phyloP scores from a whole-genome alignment of 176 grass and related monocot species.

The Echinochloa phyllopogon region DNA sequence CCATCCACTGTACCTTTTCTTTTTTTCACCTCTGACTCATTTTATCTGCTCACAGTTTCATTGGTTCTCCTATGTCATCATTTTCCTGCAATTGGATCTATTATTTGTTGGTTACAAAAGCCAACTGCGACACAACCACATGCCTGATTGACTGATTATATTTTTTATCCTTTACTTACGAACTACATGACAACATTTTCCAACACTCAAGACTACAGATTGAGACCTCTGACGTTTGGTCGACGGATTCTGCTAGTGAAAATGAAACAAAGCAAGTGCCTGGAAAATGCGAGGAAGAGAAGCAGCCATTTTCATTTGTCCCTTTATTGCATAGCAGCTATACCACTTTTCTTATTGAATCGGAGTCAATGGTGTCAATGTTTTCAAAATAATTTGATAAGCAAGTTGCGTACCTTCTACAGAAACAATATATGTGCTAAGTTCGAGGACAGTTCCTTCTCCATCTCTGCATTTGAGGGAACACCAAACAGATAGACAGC shows the following conservation, averaged over 20 bases:
- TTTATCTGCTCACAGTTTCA: neutral
- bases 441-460: neutral
- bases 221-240: neutral
- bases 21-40: neutral
- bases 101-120: neutral
- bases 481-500: conserved; percentile 22
- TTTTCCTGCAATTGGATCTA: neutral
- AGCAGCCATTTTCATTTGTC: neutral
- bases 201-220: neutral
- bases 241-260: neutral
- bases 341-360: neutral
- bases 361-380: conserved; percentile 16
- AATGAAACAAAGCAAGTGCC: neutral
- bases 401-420: conserved; percentile 4
- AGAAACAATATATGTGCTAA: neutral
- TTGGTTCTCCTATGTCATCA: neutral
- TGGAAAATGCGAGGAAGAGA: neutral
- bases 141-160: no score
- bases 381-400: conserved; percentile 20
- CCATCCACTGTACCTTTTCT: neutral
- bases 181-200: neutral
- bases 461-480: conserved; percentile 1
- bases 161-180: neutral
- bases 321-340: neutral
- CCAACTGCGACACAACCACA: neutral